A percentile compares a stretch with the other conserved stretches of the same genome.
These are phyloP conservation scores for Termitomyces heimii DNA, from an alignment of 768 basidiomycete genomes.

Conservation along the genomic window DNA sequence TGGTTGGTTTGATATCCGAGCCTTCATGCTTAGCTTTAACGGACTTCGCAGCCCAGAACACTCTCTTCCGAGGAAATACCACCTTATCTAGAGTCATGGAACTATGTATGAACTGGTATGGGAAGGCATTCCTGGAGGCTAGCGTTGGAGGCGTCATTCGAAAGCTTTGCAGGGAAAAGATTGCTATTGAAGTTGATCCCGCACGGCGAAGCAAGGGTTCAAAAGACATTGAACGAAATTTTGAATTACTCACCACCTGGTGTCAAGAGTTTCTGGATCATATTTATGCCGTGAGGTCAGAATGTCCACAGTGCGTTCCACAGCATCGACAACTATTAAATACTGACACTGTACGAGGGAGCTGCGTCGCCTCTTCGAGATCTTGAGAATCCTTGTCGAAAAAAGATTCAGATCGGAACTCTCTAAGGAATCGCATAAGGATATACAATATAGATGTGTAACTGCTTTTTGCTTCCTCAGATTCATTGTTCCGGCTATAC, in stretches of 20 bases:
- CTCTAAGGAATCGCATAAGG: constrained; percentile 36
- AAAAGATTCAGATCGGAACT: constrained; percentile 44
- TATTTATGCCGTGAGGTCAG: constrained; percentile 65
- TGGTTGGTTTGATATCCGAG: constrained; percentile 36
- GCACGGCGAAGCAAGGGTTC: constrained; percentile 52
- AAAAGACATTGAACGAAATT: constrained; percentile 61
- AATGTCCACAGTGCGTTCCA: constrained; percentile 67
- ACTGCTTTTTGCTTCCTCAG: constrained; percentile 88
- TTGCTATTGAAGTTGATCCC: constrained; percentile 82
- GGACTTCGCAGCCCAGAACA: constrained; percentile 57
- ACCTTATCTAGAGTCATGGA: constrained; percentile 73
- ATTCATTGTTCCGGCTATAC: constrained; percentile 85
- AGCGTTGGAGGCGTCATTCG: constrained; percentile 71
- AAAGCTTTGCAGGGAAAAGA: constrained; percentile 62
- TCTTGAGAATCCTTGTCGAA: constrained; percentile 70
- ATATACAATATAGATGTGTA: constrained; percentile 76
- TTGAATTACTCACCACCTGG: constrained; percentile 70
- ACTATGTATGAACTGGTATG: constrained; percentile 75
- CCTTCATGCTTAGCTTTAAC: neutral
- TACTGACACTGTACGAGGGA: constrained; percentile 42
- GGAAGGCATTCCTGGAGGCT: constrained; percentile 72
- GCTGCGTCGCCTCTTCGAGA: constrained; percentile 62
- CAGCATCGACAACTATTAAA: neutral
- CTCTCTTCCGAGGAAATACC: constrained; percentile 67
- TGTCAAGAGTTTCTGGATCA: constrained; percentile 76